Evolutionary conservation across 805 yeast genomes (phyloP).

Genomic region (Brettanomyces bruxellensis): DNA sequence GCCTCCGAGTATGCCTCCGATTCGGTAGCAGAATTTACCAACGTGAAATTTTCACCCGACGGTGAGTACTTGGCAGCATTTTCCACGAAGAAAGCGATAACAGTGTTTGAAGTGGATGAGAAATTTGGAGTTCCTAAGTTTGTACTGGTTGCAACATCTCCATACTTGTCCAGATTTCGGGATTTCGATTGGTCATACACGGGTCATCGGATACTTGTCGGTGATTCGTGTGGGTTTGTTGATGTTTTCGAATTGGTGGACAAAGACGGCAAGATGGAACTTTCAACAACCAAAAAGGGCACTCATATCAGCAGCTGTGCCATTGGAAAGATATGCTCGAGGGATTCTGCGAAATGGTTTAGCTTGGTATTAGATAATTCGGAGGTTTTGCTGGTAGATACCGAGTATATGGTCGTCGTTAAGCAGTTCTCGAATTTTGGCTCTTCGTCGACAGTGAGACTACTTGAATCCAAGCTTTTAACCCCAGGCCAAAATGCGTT

Average conservation of each 20-base stretch:
- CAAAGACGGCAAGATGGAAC: too few species aligned
- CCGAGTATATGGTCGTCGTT: conserved; percentile 24
- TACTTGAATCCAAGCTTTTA: too few species aligned
- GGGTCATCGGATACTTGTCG: neutral
- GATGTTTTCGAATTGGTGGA: conserved; percentile 30
- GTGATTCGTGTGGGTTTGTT: conserved; percentile 23
- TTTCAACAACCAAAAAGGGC: too few species aligned
- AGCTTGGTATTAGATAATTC: conserved; percentile 40
- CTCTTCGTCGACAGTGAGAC: conserved; percentile 8
- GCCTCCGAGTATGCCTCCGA: too few species aligned
- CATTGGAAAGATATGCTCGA: too few species aligned
- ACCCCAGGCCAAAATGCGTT: too few species aligned
- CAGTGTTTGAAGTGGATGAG: too few species aligned
- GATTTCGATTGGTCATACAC: neutral
- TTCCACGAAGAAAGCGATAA: too few species aligned
- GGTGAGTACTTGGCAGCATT: conserved; percentile 24
- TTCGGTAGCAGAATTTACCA: too few species aligned
- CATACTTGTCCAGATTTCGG: neutral
- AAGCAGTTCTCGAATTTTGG: conserved; percentile 23
- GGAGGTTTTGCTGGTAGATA: conserved; percentile 32
- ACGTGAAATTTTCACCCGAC: conserved; percentile 26
- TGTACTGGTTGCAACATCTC: too few species aligned
- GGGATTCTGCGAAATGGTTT: conserved; percentile 14
- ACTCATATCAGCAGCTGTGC: too few species aligned
- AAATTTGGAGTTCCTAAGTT: too few species aligned